phyloP scores from a whole-genome alignment of 2,329 filamentous ascomycete genomes.

The Monosporascus sp. region DNA sequence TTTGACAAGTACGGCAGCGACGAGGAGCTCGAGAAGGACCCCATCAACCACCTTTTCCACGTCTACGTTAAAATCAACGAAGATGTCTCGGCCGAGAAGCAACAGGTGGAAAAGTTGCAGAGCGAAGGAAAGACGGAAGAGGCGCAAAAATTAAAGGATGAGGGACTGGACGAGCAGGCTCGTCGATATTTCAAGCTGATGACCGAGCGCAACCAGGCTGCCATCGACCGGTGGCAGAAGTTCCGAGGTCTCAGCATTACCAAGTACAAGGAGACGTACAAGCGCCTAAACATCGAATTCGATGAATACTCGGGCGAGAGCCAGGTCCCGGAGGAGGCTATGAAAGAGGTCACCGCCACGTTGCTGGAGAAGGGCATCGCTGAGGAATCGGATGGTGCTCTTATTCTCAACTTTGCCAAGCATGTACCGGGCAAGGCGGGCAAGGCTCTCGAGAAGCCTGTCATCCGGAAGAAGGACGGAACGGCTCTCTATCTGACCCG shows the following conservation, averaged over 20 bases:
- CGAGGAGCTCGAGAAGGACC: conserved; percentile 57
- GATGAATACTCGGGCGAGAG: conserved; percentile 69
- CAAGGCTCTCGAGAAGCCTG: conserved; percentile 65
- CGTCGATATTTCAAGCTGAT: conserved; percentile 60
- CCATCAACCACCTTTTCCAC: conserved; percentile 67
- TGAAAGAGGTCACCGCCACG: conserved; percentile 58
- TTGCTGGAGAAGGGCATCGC: conserved; percentile 62
- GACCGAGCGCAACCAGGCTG: conserved; percentile 54
- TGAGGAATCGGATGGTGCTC: conserved; percentile 66
- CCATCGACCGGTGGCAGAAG: conserved; percentile 51
- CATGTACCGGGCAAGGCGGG: conserved; percentile 61
- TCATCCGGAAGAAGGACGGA: conserved; percentile 69
- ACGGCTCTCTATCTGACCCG: conserved; percentile 74
- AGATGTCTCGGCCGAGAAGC: conserved; percentile 58
- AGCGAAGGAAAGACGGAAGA: conserved; percentile 40
- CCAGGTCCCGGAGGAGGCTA: conserved; percentile 61
- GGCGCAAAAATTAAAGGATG: conserved; percentile 37
- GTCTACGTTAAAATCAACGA: conserved; percentile 67
- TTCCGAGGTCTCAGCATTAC: conserved; percentile 57
- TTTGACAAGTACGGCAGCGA: conserved; percentile 65
- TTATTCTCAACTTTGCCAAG: conserved; percentile 68
- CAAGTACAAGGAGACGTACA: conserved; percentile 54
- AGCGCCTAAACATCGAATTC: conserved; percentile 56
- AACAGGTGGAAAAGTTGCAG: conserved; percentile 48
- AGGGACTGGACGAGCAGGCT: conserved; percentile 44